Evolutionary conservation across 1,284 basidiomycete species (phyloP).

Genomic region (Sporisorium scitamineum): DNA sequence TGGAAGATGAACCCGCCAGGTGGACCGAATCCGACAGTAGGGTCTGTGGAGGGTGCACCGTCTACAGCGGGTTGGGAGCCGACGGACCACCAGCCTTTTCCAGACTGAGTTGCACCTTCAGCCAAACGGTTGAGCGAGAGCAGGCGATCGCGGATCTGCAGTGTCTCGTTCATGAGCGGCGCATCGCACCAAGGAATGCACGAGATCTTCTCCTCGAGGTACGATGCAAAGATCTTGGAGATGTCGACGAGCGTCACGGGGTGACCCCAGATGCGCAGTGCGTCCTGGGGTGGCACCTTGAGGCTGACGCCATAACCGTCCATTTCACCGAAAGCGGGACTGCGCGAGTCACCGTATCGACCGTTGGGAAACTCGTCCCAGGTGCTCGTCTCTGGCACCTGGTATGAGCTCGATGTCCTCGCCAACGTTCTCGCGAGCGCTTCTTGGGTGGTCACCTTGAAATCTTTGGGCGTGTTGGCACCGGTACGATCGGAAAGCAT

Average conservation of each 20-base stretch:
- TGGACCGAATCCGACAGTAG: slow-evolving; percentile 91
- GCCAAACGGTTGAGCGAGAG: slow-evolving; percentile 75
- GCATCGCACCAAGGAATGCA: slow-evolving; percentile 90
- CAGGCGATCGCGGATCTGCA: slow-evolving; percentile 82
- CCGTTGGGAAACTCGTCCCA: slow-evolving; percentile 69
- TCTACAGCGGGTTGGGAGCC: slow-evolving; percentile 83
- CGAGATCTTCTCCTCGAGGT: slow-evolving; percentile 77
- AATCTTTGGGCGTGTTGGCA: slow-evolving; percentile 47
- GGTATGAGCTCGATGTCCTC: slow-evolving; percentile 43
- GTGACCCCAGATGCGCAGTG: slow-evolving; percentile 82
- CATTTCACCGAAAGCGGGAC: slow-evolving; percentile 67
- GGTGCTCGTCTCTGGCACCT: slow-evolving; percentile 48
- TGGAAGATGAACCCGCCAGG: slow-evolving; percentile 93
- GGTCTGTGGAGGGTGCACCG: slow-evolving; percentile 67
- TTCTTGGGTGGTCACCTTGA: slow-evolving; percentile 41
- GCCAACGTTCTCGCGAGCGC: slow-evolving; percentile 44
- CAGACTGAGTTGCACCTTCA: background rate
- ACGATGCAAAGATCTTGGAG: slow-evolving; percentile 81
- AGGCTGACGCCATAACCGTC: slow-evolving; percentile 68
- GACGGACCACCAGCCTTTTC: slow-evolving; percentile 85
- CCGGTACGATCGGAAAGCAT: slow-evolving; percentile 52
- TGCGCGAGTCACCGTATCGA: slow-evolving; percentile 65
- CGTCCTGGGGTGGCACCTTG: slow-evolving; percentile 73
- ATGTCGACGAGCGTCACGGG: slow-evolving; percentile 81
- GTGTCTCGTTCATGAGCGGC: slow-evolving; percentile 86